These are phyloP conservation scores for Fusarium verrucosum DNA, from an alignment of 2,329 filamentous ascomycete genomes.

Conservation along the genomic window DNA sequence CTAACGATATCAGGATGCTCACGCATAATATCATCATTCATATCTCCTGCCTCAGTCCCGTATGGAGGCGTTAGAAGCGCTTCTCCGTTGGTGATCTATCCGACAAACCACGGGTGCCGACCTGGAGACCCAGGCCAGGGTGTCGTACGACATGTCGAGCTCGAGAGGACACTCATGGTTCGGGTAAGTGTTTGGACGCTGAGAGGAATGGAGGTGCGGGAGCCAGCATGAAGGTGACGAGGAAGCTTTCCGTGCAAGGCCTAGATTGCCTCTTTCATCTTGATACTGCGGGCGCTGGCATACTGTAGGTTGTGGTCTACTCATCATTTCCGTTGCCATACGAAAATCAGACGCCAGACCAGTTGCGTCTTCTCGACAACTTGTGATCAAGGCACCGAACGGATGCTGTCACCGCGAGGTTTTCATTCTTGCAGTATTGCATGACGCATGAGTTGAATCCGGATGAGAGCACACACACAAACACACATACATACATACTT, in stretches of 20 bases:
- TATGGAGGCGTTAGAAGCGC: not conserved
- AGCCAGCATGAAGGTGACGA: constrained; percentile 12
- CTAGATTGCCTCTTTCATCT: constrained; percentile 1
- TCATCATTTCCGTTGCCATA: not conserved
- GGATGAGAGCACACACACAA: not conserved
- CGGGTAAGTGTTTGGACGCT: not conserved
- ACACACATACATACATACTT: not conserved
- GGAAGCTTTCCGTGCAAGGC: constrained; percentile 7
- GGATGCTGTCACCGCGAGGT: not conserved
- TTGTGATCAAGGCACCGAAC: not conserved
- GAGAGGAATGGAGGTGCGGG: constrained; percentile 17
- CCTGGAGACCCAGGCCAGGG: constrained; percentile 5
- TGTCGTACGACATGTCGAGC: constrained; percentile 21
- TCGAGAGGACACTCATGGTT: not conserved
- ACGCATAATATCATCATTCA: not conserved
- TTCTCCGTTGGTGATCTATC: not conserved
- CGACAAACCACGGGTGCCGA: constrained; percentile 11
- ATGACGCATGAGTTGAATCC: not conserved
- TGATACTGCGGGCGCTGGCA: constrained; percentile 25
- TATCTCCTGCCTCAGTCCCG: not conserved
- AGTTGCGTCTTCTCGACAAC: not conserved
- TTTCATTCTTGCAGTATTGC: not conserved
- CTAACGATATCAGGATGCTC: constrained; percentile 14
- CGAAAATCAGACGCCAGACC: not conserved
- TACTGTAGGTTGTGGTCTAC: not conserved